Evolutionary conservation across 2,329 filamentous ascomycete genomes (phyloP).

Genomic region (Pseudocercospora ulei): DNA sequence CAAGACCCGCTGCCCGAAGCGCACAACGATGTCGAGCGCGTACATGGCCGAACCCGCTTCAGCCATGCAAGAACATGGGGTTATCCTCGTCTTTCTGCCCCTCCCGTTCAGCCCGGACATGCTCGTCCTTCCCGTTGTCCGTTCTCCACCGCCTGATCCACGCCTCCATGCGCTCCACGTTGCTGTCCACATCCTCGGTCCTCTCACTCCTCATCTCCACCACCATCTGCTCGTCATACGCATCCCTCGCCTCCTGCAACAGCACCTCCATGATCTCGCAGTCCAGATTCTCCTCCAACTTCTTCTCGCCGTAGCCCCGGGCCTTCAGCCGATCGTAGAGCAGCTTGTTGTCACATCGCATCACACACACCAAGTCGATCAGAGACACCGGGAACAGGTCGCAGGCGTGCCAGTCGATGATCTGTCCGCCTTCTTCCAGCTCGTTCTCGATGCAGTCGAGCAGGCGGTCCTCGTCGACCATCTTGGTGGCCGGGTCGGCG

Average conservation of each 20-base stretch:
- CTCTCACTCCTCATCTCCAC: conserved; percentile 78
- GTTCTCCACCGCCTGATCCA: conserved; percentile 80
- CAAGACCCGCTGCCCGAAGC: not conserved
- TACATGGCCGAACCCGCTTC: conserved; percentile 6
- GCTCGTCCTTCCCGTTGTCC: conserved; percentile 44
- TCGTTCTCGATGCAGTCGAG: conserved; percentile 83
- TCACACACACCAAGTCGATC: conserved; percentile 89
- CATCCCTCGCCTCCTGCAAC: conserved; percentile 76
- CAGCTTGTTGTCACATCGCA: conserved; percentile 67
- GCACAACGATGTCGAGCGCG: not conserved
- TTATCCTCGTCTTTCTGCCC: conserved; percentile 32
- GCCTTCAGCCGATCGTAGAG: conserved; percentile 75
- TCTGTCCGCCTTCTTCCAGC: conserved; percentile 64
- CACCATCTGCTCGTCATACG: conserved; percentile 77
- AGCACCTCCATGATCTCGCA: conserved; percentile 96
- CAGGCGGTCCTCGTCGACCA: conserved; percentile 90
- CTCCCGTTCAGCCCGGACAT: conserved; percentile 26
- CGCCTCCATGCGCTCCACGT: conserved; percentile 69
- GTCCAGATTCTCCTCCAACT: conserved; percentile 92
- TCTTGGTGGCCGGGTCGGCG: conserved; percentile 74
- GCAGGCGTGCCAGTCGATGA: conserved; percentile 98
- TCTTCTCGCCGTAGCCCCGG: conserved; percentile 71
- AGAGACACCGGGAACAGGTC: conserved; percentile 87
- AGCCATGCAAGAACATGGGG: conserved; percentile 33
- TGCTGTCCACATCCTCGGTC: conserved; percentile 75